Percentiles rank a stretch among this genome's conserved stretches.
Conservation (phyloP, 2,329 filamentous ascomycete species). For the Beauveria scarabaeidicola region DNA sequence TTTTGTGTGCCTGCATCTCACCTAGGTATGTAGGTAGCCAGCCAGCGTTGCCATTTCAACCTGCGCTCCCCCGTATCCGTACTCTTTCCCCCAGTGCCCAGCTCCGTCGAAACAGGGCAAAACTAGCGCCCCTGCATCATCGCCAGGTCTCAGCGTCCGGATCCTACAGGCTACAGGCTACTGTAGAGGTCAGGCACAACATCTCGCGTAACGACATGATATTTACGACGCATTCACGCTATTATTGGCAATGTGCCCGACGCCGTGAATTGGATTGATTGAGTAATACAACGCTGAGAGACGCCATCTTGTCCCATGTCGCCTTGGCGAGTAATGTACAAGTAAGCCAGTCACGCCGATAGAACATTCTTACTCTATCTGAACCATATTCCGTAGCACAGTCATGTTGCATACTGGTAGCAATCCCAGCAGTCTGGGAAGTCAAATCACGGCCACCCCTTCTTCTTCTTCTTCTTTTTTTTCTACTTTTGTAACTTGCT, state of each 20-base stretch:
- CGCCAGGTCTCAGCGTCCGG: background rate
- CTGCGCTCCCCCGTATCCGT: too few relatives aligned
- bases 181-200: too few relatives aligned
- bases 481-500: background rate
- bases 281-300: background rate
- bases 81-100: background rate
- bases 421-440: too few relatives aligned
- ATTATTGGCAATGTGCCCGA: too few relatives aligned
- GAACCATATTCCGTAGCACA: background rate
- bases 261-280: too few relatives aligned
- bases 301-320: background rate
- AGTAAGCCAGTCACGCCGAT: background rate
- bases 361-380: background rate
- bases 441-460: background rate
- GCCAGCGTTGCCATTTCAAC: background rate
- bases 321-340: background rate
- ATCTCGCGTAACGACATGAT: background rate
- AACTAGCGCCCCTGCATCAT: background rate
- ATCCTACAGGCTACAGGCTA: too few relatives aligned
- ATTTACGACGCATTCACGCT: too few relatives aligned
- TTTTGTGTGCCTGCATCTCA: background rate
- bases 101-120: slow-evolving; percentile 7
- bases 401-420: too few relatives aligned
- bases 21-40: background rate
- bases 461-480: background rate